Evolutionary conservation across 2,329 filamentous ascomycete genomes (phyloP).

Genomic region (Neofusicoccum sp.): DNA sequence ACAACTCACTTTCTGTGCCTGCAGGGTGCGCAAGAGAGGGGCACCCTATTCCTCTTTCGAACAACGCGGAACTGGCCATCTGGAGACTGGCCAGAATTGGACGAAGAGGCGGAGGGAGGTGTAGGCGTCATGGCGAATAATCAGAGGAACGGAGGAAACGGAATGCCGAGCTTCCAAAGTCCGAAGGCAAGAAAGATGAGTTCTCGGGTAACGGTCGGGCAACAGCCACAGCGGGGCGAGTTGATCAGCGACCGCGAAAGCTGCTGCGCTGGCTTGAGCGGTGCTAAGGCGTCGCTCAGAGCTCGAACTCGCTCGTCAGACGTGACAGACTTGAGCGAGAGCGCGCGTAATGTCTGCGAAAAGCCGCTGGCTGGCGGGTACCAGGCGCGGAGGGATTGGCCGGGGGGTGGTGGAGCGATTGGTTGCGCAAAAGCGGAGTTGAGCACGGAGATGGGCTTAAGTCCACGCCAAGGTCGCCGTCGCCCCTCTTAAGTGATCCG

Average conservation of each 20-base stretch:
- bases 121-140: constrained; percentile 22
- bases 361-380: background rate
- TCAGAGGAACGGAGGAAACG: background rate
- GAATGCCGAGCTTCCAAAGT: constrained; percentile 1
- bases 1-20: constrained; percentile 79
- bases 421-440: constrained; percentile 11
- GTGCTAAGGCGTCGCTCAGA: background rate
- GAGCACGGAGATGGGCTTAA: constrained; percentile 17
- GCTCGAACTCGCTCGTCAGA: background rate
- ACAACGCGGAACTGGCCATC: constrained; percentile 87
- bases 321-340: background rate
- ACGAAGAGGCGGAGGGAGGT: constrained; percentile 65
- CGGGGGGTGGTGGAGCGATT: background rate
- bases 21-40: constrained; percentile 88
- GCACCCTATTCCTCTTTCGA: constrained; percentile 87
- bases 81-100: constrained; percentile 75
- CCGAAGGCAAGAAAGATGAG: background rate
- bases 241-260: background rate
- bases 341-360: background rate
- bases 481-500: background rate
- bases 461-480: constrained; percentile 1
- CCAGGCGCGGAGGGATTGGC: background rate
- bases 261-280: background rate
- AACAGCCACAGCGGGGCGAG: background rate
- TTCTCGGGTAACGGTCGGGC: background rate